Conservation (phyloP, 345 rosid genomes). For the Hypericum androsaemum region DNA sequence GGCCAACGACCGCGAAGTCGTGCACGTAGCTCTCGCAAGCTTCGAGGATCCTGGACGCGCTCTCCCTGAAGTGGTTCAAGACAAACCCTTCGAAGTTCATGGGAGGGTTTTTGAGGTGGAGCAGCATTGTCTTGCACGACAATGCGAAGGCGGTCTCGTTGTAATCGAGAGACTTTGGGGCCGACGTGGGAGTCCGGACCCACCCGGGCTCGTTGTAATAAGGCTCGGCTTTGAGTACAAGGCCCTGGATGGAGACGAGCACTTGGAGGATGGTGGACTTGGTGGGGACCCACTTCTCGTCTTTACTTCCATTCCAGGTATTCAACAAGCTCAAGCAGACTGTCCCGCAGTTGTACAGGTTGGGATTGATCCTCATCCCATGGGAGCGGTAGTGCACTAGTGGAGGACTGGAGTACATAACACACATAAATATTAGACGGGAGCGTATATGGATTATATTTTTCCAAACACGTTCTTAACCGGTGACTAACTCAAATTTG, state of each 20-base stretch:
- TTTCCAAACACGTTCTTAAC: too few relatives aligned
- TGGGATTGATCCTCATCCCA: slow-evolving; percentile 53
- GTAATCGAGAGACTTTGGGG: too few relatives aligned
- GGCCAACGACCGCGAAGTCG: neutral
- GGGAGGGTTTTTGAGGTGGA: neutral
- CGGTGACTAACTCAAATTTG: too few relatives aligned
- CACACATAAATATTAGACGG: too few relatives aligned
- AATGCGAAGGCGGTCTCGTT: neutral
- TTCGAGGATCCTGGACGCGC: neutral
- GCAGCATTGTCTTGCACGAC: slow-evolving; percentile 15
- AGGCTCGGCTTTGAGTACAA: slow-evolving; percentile 48
- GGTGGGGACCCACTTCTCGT: slow-evolving; percentile 40
- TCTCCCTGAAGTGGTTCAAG: neutral
- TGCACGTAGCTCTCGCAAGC: slow-evolving; percentile 12
- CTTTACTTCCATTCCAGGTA: slow-evolving; percentile 39
- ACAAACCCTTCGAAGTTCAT: slow-evolving; percentile 15
- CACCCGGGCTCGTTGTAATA: slow-evolving; percentile 42
- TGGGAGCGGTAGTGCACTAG: slow-evolving; percentile 32
- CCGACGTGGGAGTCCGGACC: too few relatives aligned
- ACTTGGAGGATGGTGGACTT: slow-evolving; percentile 47
- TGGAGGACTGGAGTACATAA: slow-evolving; percentile 23
- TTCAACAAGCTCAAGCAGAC: slow-evolving; percentile 52
- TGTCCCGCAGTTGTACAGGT: slow-evolving; percentile 34
- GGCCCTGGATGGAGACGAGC: slow-evolving; percentile 46
- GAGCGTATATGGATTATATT: too few relatives aligned